phyloP scores from a whole-genome alignment of 139 green algal genomes.

The Micromonas commoda region DNA sequence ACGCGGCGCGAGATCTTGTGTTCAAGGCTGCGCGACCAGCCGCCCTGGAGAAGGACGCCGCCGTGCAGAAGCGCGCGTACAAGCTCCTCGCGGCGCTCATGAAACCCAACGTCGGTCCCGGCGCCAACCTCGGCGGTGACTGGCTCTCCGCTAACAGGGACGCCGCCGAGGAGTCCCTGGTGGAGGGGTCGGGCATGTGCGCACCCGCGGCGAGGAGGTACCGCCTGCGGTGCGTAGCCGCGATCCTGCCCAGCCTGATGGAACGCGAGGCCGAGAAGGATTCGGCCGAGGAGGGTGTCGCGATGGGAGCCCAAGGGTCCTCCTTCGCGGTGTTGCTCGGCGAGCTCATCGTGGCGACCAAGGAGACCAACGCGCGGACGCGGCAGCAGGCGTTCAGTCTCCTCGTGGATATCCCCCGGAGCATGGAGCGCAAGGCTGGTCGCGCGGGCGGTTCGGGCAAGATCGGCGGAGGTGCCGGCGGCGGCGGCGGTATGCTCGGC shows the following conservation, averaged over 20 bases:
- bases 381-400: slow-evolving; percentile 75
- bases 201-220: slow-evolving; percentile 66
- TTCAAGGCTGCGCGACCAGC: slow-evolving; percentile 54
- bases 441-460: neutral
- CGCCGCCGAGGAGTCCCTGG: slow-evolving; percentile 51
- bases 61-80: slow-evolving; percentile 91
- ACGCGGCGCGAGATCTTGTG: slow-evolving; percentile 51
- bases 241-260: slow-evolving; percentile 43
- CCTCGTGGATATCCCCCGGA: slow-evolving; percentile 58
- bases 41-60: slow-evolving; percentile 42
- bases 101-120: slow-evolving; percentile 29
- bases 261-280: neutral
- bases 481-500: slow-evolving; percentile 1
- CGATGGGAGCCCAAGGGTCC: neutral
- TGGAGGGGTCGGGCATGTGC: slow-evolving; percentile 29
- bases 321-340: slow-evolving; percentile 52
- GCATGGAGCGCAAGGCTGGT: slow-evolving; percentile 6
- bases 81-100: slow-evolving; percentile 75
- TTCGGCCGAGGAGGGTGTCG: neutral
- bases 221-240: slow-evolving; percentile 61
- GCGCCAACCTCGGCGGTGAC: neutral
- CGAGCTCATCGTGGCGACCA: slow-evolving; percentile 88
- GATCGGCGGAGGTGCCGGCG: neutral
- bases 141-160: slow-evolving; percentile 9
- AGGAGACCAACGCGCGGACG: slow-evolving; percentile 85